Base-by-base conservation (phyloP, 331 rosid genomes). In the Acacia concinna region DNA sequence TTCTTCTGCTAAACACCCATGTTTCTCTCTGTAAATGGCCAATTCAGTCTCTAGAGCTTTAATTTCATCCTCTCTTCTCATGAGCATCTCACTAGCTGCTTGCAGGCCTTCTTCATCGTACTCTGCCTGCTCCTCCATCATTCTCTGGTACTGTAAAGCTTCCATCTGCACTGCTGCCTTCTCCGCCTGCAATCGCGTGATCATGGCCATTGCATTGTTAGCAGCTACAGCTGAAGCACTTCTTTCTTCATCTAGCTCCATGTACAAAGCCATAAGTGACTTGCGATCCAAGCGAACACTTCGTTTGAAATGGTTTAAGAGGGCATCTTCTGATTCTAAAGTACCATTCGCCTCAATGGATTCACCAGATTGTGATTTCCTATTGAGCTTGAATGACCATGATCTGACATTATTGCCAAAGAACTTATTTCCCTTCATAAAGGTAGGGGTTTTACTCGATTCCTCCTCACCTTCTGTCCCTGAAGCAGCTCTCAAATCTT, bases 121-220 rank as follows among this genome's bases (percentile, higher is more conserved):
- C 91, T 96, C 99, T 1, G 91, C 88, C 72, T 96, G 99, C 68
- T 96, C 99, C 84, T 96, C 99, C 99, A 91, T 93, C 98, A 96
- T 88, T 87, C 99, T 91, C 65, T 96, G 98, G 80, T 96, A 96
- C 71, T 96, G 99, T 71, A 91, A 89, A 37, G 99, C 99, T 51
- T 96, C 99, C 99, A 96, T 96, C 79, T 96, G 98, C 82, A 93
- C 89, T 0, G 96, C 90, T 0, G 99, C 99, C 85, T 96, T 96
- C 74, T 96, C 97, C 0, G 94, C 99, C 73, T 96, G 99, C 38
- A 96, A 72, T 68, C 96, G 84, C 6, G 98, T 96, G 79, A 96
- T 96, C 99, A 96, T 96, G 15, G 99, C 97, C 99, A 96, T 93
- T 20, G 99, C 98, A 8, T 96, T 90, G 86, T 93, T 91, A 0